Conservation (phyloP, 2,329 filamentous ascomycete genomes). For the Diaporthe destruens region DNA sequence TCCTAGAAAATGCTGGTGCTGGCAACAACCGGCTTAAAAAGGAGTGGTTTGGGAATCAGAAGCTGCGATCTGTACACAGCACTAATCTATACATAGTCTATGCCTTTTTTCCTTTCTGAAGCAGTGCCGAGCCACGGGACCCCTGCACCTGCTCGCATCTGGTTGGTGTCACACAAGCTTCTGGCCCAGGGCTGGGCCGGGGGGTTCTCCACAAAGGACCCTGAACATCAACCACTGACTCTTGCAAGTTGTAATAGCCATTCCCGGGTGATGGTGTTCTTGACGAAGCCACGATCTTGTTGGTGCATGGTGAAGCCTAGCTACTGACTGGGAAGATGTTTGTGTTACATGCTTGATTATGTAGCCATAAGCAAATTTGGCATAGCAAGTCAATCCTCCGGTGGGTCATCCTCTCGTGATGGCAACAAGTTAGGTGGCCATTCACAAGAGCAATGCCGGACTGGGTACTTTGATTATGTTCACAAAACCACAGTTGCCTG, state of each 20-base stretch:
- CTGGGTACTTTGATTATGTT: background rate
- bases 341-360: background rate
- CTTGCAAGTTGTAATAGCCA: too few species aligned
- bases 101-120: conserved; percentile 26
- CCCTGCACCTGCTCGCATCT: conserved; percentile 14
- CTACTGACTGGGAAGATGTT: background rate
- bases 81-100: background rate
- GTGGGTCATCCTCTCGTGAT: background rate
- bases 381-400: background rate
- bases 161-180: conserved; percentile 19
- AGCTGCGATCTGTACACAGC: conserved; percentile 28
- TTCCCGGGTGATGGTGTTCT: too few species aligned
- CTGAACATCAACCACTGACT: conserved; percentile 11
- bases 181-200: conserved; percentile 12
- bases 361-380: background rate
- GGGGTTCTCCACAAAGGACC: conserved; percentile 26
- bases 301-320: background rate
- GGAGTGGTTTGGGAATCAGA: background rate
- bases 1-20: conserved; percentile 15
- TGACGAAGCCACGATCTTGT: background rate
- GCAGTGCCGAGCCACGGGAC: conserved; percentile 23
- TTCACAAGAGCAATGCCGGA: background rate
- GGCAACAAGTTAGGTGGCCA: background rate
- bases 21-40: background rate
- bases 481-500: conserved; percentile 1